These are phyloP conservation scores for Neonectria hederae DNA, from an alignment of 2,329 filamentous ascomycete species.

Conservation along the genomic window DNA sequence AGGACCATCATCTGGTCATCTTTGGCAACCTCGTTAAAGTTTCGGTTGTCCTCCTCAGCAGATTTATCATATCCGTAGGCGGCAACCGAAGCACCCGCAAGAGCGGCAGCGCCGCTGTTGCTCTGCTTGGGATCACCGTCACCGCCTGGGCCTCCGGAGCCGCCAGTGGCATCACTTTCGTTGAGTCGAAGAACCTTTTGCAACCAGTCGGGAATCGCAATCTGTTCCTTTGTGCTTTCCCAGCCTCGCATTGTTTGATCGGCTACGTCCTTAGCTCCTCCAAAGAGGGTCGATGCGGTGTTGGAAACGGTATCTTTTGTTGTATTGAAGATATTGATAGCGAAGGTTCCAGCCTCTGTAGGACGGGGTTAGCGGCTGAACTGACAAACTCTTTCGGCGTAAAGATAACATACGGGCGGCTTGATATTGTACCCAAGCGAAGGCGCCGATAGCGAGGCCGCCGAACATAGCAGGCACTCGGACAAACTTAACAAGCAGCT, in stretches of 20 bases:
- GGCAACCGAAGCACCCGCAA: conserved; percentile 76
- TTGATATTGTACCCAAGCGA: conserved; percentile 96
- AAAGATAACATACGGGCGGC: conserved; percentile 75
- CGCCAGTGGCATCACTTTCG: conserved; percentile 65
- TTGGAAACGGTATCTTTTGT: conserved; percentile 77
- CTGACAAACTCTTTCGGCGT: neutral
- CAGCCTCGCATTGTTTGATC: conserved; percentile 83
- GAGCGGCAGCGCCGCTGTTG: conserved; percentile 68
- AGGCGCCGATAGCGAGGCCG: conserved; percentile 83
- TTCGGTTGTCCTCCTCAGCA: conserved; percentile 69
- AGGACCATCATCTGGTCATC: conserved; percentile 99
- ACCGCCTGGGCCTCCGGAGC: conserved; percentile 59
- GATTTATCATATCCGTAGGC: conserved; percentile 82
- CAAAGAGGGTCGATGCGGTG: conserved; percentile 75
- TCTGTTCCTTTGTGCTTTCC: conserved; percentile 82
- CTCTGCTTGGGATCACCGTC: conserved; percentile 65
- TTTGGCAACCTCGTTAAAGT: conserved; percentile 72
- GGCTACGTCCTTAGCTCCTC: conserved; percentile 77
- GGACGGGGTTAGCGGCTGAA: conserved; percentile 36
- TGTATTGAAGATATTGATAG: conserved; percentile 73
- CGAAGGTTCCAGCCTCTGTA: conserved; percentile 60
- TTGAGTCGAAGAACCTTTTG: conserved; percentile 74
- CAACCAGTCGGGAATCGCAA: conserved; percentile 79
- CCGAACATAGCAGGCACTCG: conserved; percentile 92
- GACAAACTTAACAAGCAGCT: conserved; percentile 88